Evolutionary conservation across 1,284 basidiomycete genomes (phyloP).

Genomic region (Puccinia triticina): DNA sequence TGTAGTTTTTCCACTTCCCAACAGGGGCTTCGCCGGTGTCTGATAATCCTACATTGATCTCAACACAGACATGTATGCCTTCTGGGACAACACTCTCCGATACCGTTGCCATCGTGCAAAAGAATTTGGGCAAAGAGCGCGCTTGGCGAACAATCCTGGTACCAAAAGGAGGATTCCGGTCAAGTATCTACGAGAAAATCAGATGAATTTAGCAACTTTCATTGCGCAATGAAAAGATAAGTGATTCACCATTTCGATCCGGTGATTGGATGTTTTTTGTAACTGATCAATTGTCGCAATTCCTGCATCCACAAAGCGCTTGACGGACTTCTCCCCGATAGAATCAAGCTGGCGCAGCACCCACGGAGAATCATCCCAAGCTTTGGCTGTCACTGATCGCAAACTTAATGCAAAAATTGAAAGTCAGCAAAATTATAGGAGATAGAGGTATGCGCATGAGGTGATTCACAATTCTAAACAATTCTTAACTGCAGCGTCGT

Average conservation of each 20-base stretch:
- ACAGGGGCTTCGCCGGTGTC: slow-evolving; percentile 15
- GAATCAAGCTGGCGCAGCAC: slow-evolving; percentile 49
- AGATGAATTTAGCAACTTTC: slow-evolving; percentile 5
- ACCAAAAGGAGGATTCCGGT: slow-evolving; percentile 51
- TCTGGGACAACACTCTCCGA: slow-evolving; percentile 38
- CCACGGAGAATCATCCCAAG: slow-evolving; percentile 51
- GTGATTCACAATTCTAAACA: slow-evolving; percentile 45
- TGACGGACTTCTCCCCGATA: slow-evolving; percentile 51
- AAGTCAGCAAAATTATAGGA: not conserved
- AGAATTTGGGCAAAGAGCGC: slow-evolving; percentile 43
- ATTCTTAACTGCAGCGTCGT: slow-evolving; percentile 30
- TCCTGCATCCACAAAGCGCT: slow-evolving; percentile 42
- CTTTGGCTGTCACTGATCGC: slow-evolving; percentile 48
- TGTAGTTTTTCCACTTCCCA: slow-evolving; percentile 46
- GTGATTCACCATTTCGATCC: slow-evolving; percentile 42
- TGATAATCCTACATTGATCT: slow-evolving; percentile 41
- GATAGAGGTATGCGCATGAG: not conserved
- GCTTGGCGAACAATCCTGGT: slow-evolving; percentile 45
- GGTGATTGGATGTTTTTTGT: slow-evolving; percentile 30
- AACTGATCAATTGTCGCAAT: slow-evolving; percentile 45
- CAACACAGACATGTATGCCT: slow-evolving; percentile 45
- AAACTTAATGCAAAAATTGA: slow-evolving; percentile 31
- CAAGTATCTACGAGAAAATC: slow-evolving; percentile 42
- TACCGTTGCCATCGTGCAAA: slow-evolving; percentile 37
- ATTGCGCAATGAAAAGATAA: not conserved